Evolutionary conservation across 306 rosid species (phyloP).

Genomic region (Albizia julibrissin): DNA sequence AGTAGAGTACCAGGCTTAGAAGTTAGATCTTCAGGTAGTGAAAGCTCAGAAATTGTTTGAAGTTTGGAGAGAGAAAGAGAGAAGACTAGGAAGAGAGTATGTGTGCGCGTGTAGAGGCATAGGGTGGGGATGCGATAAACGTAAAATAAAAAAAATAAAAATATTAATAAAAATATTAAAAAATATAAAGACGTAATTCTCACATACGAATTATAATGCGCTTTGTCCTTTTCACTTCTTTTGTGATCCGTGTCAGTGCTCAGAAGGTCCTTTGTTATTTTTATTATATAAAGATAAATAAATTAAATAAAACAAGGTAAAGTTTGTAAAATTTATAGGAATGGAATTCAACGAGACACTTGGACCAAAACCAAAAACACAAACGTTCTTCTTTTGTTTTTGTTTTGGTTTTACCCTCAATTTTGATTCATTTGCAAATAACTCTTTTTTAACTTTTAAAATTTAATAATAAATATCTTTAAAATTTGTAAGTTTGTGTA

Average conservation of each 20-base stretch:
- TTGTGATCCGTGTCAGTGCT: slow-evolving; percentile 20
- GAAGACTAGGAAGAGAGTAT: slow-evolving; percentile 12
- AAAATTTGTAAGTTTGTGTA: no score
- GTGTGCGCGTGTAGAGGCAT: slow-evolving; percentile 13
- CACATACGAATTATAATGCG: slow-evolving; percentile 34
- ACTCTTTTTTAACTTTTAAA: no score
- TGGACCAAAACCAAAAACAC: neutral
- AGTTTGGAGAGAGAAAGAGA: slow-evolving; percentile 48
- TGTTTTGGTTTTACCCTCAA: no score
- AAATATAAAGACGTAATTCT: neutral
- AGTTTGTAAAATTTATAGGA: neutral
- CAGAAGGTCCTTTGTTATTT: neutral
- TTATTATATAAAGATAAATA: neutral
- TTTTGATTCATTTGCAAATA: no score
- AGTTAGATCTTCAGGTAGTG: slow-evolving; percentile 60
- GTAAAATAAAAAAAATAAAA: neutral
- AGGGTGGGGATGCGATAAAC: slow-evolving; percentile 2
- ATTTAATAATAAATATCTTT: no score
- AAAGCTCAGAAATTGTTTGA: slow-evolving; percentile 37
- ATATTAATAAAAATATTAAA: no score
- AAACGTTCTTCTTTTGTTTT: no score
- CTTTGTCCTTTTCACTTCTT: slow-evolving; percentile 40
- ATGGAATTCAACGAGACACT: neutral
- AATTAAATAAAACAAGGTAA: neutral
- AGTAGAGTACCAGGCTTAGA: slow-evolving; percentile 50